Evolutionary conservation across 2,329 filamentous ascomycete genomes (phyloP), one percentile per base, ranked within the genome.

Genomic region (Polytolypa hystricis): DNA sequence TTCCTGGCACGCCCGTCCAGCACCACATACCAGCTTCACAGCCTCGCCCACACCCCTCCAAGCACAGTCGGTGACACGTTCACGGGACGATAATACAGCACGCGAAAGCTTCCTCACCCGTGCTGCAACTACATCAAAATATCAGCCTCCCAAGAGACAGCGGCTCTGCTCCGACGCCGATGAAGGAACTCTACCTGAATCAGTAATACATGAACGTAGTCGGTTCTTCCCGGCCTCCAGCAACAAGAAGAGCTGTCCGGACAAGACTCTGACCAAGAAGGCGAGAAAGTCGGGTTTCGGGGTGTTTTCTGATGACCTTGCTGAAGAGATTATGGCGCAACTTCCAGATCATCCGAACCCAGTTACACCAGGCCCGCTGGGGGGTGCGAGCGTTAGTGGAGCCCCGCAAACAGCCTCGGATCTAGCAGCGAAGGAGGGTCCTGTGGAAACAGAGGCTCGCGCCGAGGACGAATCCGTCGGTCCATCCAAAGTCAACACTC

Each of bases 1-100:
- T 15, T 68, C 70, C 9, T 80, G 75, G 76, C 62, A 65, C 33
- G 64, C 73, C 18, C 67, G 64, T 28, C 61, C 67, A 35, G 65
- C 64, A 18, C 52, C 49, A 30, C 42, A 55, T 11, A 50, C 48
- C 35, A 56, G 56, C 17, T 53, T 61, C 41, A 50, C 57, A 30
- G 45, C 61, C 12, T 43, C 54, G 18, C n/a, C n/a, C n/a, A n/a
- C n/a, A n/a, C n/a, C n/a, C n/a, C n/a, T n/a, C n/a, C n/a, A n/a
- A n/a, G 43, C 50, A n/a, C 52, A 60, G 17, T 53, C 58, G 15
- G 61, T 64, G 18, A 42, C 47, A 15, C 47, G 50, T 3, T 55
- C 61, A 29, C 61, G 62, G 25, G 60, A 54, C 30, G 53, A 51
- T 41, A 61, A 55, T 38, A 55, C 47, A 6, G 56, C 63, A 31